Evolutionary conservation across 1,284 basidiomycete species (phyloP).

Genomic region (Phellopilus nigrolimitatus): DNA sequence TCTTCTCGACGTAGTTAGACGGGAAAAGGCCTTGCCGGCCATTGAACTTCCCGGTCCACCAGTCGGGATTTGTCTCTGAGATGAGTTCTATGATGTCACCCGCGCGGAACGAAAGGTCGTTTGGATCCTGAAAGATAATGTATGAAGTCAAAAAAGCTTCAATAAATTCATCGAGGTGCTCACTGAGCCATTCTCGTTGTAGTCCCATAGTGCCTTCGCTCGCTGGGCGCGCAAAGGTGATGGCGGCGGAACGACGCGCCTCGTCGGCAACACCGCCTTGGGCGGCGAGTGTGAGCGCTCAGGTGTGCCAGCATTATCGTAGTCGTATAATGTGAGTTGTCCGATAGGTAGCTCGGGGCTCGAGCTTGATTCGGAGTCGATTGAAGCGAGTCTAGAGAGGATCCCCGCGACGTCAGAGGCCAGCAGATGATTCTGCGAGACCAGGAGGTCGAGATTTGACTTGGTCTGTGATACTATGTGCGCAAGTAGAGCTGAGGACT

Average conservation of each 20-base stretch:
- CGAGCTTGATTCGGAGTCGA: not conserved
- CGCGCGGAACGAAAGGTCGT: slow-evolving; percentile 52
- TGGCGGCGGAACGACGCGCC: slow-evolving; percentile 6
- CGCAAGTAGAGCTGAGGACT: slow-evolving; percentile 12
- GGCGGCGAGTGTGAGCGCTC: slow-evolving; percentile 16
- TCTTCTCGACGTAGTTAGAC: slow-evolving; percentile 54
- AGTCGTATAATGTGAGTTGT: not conserved
- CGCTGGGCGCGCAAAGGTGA: slow-evolving; percentile 6
- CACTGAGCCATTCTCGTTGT: slow-evolving; percentile 25
- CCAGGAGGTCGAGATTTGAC: slow-evolving; percentile 21
- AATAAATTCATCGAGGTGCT: slow-evolving; percentile 5
- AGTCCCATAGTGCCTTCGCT: slow-evolving; percentile 26
- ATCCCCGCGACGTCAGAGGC: slow-evolving; percentile 20
- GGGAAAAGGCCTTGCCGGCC: slow-evolving; percentile 64
- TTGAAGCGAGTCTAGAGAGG: slow-evolving; percentile 12
- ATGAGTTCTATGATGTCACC: slow-evolving; percentile 58
- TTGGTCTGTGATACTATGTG: slow-evolving; percentile 20
- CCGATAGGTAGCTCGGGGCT: slow-evolving; percentile 10
- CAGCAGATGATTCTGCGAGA: slow-evolving; percentile 20
- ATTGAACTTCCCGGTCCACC: slow-evolving; percentile 57
- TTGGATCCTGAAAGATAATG: slow-evolving; percentile 47
- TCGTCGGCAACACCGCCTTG: slow-evolving; percentile 10
- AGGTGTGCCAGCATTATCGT: not conserved
- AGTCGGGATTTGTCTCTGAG: slow-evolving; percentile 57
- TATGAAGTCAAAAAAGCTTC: slow-evolving; percentile 9